These are phyloP conservation scores for Vigna radiata DNA, from an alignment of 306 rosid genomes.

Conservation along the genomic window DNA sequence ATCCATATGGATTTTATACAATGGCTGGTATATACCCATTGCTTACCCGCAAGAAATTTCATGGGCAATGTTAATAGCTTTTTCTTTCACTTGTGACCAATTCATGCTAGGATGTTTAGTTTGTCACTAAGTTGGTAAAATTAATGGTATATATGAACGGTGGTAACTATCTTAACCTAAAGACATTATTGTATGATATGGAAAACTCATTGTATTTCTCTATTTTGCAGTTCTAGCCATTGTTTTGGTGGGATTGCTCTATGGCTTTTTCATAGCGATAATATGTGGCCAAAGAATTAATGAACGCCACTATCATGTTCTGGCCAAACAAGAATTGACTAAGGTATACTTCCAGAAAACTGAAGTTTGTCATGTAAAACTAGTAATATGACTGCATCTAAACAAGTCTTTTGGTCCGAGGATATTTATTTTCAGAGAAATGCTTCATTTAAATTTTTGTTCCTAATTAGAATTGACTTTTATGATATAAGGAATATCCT, in stretches of 20 bases:
- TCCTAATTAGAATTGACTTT: slow-evolving; percentile 13
- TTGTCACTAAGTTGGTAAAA: slow-evolving; percentile 20
- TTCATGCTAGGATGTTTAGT: slow-evolving; percentile 25
- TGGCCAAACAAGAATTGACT: slow-evolving; percentile 96
- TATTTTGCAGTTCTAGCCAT: slow-evolving; percentile 86
- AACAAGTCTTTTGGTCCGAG: slow-evolving; percentile 31
- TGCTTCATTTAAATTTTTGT: slow-evolving; percentile 1
- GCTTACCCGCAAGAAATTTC: slow-evolving; percentile 25
- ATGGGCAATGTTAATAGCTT: slow-evolving; percentile 29
- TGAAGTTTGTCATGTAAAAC: slow-evolving; percentile 13
- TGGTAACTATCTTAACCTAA: slow-evolving; percentile 38
- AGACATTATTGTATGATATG: slow-evolving; percentile 7
- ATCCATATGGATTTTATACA: slow-evolving; percentile 94
- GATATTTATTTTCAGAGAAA: slow-evolving; percentile 40
- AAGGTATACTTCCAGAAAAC: slow-evolving; percentile 62
- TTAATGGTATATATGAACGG: slow-evolving; percentile 10
- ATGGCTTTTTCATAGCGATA: slow-evolving; percentile 98
- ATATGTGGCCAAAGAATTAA: slow-evolving; percentile 98
- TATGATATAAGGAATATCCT: slow-evolving; percentile 15
- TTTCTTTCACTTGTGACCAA: slow-evolving; percentile 22
- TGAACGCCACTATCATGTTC: slow-evolving; percentile 98
- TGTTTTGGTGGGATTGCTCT: slow-evolving; percentile 94
- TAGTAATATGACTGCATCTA: slow-evolving; percentile 32
- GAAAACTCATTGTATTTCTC: slow-evolving; percentile 41
- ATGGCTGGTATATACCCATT: slow-evolving; percentile 86